phyloP scores from a whole-genome alignment of 2,329 filamentous ascomycete species.

The Aspergillus candidus region DNA sequence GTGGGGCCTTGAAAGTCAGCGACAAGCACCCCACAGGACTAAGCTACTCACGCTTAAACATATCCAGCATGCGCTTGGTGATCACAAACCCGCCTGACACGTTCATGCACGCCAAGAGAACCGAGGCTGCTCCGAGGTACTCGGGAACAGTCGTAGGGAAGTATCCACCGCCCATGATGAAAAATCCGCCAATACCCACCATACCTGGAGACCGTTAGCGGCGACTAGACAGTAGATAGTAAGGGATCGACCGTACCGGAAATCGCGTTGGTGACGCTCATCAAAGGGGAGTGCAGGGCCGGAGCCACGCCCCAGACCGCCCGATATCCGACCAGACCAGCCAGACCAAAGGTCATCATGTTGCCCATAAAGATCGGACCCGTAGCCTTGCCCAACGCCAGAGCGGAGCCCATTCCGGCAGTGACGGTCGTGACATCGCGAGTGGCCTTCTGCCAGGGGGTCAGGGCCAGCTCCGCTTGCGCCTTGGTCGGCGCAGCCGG shows the following conservation, averaged over 20 bases:
- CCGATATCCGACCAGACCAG: constrained; percentile 79
- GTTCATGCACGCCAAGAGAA: constrained; percentile 81
- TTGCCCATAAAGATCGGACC: constrained; percentile 84
- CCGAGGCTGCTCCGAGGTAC: constrained; percentile 68
- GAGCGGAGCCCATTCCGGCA: constrained; percentile 66
- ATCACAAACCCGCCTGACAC: constrained; percentile 85
- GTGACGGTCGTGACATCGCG: constrained; percentile 70
- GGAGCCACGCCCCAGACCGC: constrained; percentile 83
- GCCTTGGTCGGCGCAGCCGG: constrained; percentile 45
- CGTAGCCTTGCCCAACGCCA: constrained; percentile 74
- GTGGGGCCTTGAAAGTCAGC: constrained; percentile 54
- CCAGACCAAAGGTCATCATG: constrained; percentile 75
- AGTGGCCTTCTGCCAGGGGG: constrained; percentile 73
- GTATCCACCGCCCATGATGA: constrained; percentile 79
- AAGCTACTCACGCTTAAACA: constrained; percentile 63
- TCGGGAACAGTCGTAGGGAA: constrained; percentile 74
- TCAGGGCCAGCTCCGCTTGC: constrained; percentile 59
- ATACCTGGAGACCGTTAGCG: constrained; percentile 47
- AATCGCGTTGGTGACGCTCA: constrained; percentile 92
- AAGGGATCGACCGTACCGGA: constrained; percentile 50
- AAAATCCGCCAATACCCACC: constrained; percentile 83
- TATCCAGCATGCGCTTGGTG: constrained; percentile 88
- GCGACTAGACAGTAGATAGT: too few relatives aligned
- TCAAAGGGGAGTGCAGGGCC: constrained; percentile 78
- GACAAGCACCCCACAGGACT: background rate